Evolutionary conservation across 2,329 filamentous ascomycete species (phyloP), one percentile per base, ranked within the genome.

Genomic region (Cryoendolithus antarcticus): DNA sequence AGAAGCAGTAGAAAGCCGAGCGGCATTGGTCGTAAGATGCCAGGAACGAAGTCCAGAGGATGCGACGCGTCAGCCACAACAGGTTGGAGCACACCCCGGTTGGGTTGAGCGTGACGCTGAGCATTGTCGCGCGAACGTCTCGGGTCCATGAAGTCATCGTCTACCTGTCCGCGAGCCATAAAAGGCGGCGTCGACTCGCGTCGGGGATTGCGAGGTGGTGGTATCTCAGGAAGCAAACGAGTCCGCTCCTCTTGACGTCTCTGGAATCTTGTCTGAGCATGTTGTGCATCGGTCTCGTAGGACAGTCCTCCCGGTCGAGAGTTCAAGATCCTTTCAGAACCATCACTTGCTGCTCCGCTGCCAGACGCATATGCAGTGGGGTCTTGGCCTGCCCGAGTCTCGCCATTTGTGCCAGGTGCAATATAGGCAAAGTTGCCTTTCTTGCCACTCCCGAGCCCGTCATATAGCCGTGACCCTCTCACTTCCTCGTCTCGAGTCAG

Each of bases 401-500:
- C 24, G 7, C 7, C 24, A 27, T 3, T 6, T 8, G 24, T 27
- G 24, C 24, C 24, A 27, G 24, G 24, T 27, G 24, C 24, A 8
- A 27, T 27, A 8, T 27, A 27, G 24, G 24, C 24, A 8, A 27
- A 27, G 7, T 27, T 27, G 24, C 24, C 24, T 27, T 27, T 27
- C 24, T 27, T 27, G 6, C 24, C 24, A 8, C 24, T 27, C 24
- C 24, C 24, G 7, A 27, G 24, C 24, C 24, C 34, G 19, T 30
- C 39, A 19, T 41, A 41, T n/a, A 29, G 34, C 27, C 34, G 32
- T 12, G 39, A 41, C 7, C 71, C 69, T 41, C 67, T 62, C 4
- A 77, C 69, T 44, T 83, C 77, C 41, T 79, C 79, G 52, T 82
- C 75, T 35, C 81, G 71, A 4, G 86, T 93, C 49, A 96, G 66